Percentiles rank a stretch among this genome's conserved stretches.
Evolutionary conservation across 148 eudicot species (phyloP).

Genomic region (Salicornia ramosissima): DNA sequence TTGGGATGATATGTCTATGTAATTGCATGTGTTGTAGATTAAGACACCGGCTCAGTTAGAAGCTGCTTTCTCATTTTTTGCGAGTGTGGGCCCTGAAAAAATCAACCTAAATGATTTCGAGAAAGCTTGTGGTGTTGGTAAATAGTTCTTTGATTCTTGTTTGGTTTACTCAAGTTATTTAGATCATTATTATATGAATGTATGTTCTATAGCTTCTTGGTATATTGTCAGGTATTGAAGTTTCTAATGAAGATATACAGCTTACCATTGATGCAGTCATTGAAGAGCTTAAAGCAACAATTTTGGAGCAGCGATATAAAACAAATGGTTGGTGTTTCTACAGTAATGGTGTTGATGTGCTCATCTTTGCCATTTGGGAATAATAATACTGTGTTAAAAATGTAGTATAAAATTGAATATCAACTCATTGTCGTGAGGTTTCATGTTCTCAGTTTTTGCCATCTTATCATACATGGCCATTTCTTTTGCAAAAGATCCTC

Average conservation of each 20-base stretch:
- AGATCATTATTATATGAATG: neutral
- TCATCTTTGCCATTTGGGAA: neutral
- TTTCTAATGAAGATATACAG: constrained; percentile 63
- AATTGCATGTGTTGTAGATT: constrained; percentile 42
- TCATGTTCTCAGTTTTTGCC: neutral
- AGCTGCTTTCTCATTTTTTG: constrained; percentile 78
- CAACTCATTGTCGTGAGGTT: neutral
- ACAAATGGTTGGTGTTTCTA: constrained; percentile 51
- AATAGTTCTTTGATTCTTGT: constrained; percentile 17
- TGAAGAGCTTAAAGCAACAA: constrained; percentile 55
- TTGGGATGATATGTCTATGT: neutral
- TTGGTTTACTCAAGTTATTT: neutral
- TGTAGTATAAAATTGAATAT: neutral
- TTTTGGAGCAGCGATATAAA: constrained; percentile 78
- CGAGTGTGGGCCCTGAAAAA: constrained; percentile 49
- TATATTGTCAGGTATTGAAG: constrained; percentile 61
- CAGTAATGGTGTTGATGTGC: neutral
- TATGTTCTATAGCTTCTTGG: neutral
- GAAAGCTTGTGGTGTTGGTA: constrained; percentile 94
- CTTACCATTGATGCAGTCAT: constrained; percentile 50
- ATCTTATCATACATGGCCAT: neutral
- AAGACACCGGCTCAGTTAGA: constrained; percentile 89
- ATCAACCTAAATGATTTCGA: constrained; percentile 61
- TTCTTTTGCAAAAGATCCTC: neutral
- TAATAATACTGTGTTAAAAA: neutral